These are phyloP conservation scores for Beta corolliflora DNA, from an alignment of 179 eudicot species.

Conservation along the genomic window DNA sequence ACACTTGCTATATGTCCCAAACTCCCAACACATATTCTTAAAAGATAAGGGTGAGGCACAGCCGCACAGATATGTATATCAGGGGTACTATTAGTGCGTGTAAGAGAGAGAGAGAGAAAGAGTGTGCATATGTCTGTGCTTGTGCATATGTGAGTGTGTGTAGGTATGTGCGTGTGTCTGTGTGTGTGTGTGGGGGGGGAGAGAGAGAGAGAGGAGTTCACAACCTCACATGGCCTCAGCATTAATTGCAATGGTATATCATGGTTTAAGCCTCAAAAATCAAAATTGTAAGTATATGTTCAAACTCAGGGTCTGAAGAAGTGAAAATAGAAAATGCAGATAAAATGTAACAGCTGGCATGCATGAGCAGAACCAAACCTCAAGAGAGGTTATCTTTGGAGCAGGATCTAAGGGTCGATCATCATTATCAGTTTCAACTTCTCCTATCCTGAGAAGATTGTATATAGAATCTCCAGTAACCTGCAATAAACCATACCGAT, in stretches of 20 bases:
- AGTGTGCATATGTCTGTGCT: too few relatives aligned
- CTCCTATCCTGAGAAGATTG: slow-evolving; percentile 84
- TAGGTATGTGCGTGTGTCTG: neutral
- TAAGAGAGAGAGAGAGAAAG: too few relatives aligned
- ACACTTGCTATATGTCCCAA: neutral
- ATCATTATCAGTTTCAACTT: slow-evolving; percentile 78
- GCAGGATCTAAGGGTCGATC: slow-evolving; percentile 90
- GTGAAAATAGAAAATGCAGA: slow-evolving; percentile 1
- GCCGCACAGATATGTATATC: too few relatives aligned
- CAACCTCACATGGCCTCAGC: neutral
- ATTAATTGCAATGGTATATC: neutral
- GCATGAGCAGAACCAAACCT: slow-evolving; percentile 44
- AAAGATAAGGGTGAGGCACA: neutral
- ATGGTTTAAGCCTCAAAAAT: slow-evolving; percentile 2
- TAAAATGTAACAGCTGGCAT: slow-evolving; percentile 10
- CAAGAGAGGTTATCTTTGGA: slow-evolving; percentile 77
- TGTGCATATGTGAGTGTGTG: too few relatives aligned
- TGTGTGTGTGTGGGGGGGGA: too few relatives aligned
- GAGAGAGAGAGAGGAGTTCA: neutral
- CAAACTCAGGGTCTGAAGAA: neutral
- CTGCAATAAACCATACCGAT: slow-evolving; percentile 38
- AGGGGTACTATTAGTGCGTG: too few relatives aligned
- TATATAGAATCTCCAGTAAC: slow-evolving; percentile 95
- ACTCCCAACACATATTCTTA: neutral
- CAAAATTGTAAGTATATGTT: neutral